Base-by-base conservation (phyloP, 208 protist species). In the Leishmania martiniquensis region DNA sequence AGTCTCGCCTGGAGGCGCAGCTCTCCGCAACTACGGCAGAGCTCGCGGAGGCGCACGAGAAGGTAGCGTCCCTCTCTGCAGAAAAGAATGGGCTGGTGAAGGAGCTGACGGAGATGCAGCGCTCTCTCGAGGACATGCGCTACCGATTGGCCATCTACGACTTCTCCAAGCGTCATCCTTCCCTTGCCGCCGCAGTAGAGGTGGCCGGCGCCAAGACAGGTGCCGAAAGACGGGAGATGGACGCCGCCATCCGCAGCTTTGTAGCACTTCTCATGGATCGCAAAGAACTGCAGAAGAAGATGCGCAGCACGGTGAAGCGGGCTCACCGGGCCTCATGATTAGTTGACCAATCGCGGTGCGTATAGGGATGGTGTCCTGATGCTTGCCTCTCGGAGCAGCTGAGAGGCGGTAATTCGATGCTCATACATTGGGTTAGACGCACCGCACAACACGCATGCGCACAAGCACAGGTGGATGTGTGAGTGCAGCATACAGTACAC, bases 71-170 rank as follows among this genome's bases (percentile, higher is more conserved):
- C 22, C 79, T 89, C 25, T 62, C 78, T 6, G 70, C 73, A 5
- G 47, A 69, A 17, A 62, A 83, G 22, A 75, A 75, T 22, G 75
- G 78, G 7, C 71, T 79, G 4, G 76, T 86, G 71, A 72, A 77
- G n/a, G 85, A 87, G 59, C 42, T 79, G 71, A 75, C 84, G 45
- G 89, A 93, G 32, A 72, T 77, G 65, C 62, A 76, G 59, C 75
- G 84, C 13, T 82, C 62, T 34, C 80, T 95, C 49, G 93, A 96
- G 66, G 89, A 96, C 54, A 79, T 91, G 42, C 85, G 86, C 67
- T 96, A 94, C 78, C 84, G 93, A 15, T 80, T 96, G 5, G 89
- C 89, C 0, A 70, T 91, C 47, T 72, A 85, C 71, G 91, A 95
- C 52, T 94, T 89, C 75, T 72, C 88, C 20, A 95, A 95, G 85